These are phyloP conservation scores for Solanum rostratum DNA, from an alignment of 257 asterid species.

Conservation along the genomic window DNA sequence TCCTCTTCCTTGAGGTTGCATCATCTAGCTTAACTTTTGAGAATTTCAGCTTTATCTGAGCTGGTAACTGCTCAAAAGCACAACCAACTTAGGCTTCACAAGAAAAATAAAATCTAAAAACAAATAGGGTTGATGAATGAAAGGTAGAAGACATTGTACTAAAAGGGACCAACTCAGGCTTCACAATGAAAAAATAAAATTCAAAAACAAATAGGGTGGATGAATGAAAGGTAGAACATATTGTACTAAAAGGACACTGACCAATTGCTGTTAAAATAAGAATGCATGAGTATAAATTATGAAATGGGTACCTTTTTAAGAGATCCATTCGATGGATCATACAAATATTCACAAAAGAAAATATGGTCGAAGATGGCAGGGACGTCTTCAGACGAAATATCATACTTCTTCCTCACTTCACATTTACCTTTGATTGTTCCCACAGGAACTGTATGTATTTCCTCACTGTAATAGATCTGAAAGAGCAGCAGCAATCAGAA, in stretches of 20 bases:
- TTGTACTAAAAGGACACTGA: not conserved
- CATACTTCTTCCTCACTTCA: constrained; percentile 72
- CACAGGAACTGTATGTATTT: constrained; percentile 44
- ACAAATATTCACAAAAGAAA: constrained; percentile 78
- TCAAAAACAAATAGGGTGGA: not conserved
- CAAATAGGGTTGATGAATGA: not conserved
- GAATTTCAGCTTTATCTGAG: constrained; percentile 46
- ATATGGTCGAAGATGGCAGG: constrained; percentile 53
- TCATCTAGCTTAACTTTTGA: constrained; percentile 29
- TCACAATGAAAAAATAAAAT: not conserved
- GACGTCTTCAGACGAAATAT: constrained; percentile 56
- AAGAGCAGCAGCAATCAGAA: constrained; percentile 12
- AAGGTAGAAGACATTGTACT: not conserved
- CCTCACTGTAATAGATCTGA: constrained; percentile 84
- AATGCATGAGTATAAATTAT: not conserved
- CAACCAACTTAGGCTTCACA: constrained; percentile 10
- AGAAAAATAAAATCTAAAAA: not conserved
- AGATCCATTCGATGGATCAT: constrained; percentile 77
- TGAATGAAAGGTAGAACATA: not conserved
- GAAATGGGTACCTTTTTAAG: constrained; percentile 51
- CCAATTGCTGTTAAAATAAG: not conserved
- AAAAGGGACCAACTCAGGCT: not conserved
- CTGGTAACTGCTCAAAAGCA: constrained; percentile 59
- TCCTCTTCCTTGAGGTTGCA: constrained; percentile 42
- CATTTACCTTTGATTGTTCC: constrained; percentile 69